phyloP scores from a whole-genome alignment of 208 protist genomes.

The Leishmania tarentolae region DNA sequence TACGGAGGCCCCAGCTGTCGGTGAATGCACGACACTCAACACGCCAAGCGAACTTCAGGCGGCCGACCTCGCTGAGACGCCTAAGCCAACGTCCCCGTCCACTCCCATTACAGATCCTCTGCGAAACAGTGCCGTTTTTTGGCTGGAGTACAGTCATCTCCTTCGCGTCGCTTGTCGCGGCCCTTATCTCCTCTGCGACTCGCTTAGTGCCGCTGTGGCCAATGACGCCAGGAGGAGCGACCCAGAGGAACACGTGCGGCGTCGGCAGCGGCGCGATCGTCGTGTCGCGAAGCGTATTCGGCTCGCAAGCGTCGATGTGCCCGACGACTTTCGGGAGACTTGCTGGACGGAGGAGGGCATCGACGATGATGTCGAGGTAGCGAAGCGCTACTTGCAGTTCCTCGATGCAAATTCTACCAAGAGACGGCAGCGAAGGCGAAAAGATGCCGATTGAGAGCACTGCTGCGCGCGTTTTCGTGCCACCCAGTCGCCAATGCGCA shows the following conservation, averaged over 20 bases:
- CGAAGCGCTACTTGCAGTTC: constrained; percentile 18
- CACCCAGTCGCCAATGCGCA: background rate
- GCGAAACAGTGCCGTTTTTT: constrained; percentile 15
- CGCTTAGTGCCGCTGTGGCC: constrained; percentile 20
- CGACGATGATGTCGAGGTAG: constrained; percentile 42
- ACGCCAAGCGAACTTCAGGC: background rate
- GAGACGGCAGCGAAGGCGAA: background rate
- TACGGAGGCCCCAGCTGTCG: background rate
- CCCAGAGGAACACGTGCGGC: constrained; percentile 16
- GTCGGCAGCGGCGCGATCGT: constrained; percentile 23
- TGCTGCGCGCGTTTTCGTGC: background rate
- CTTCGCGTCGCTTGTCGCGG: constrained; percentile 17
- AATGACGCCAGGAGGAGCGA: constrained; percentile 26
- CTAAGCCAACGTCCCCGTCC: background rate
- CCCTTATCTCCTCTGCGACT: constrained; percentile 20
- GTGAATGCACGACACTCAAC: background rate
- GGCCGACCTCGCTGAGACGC: background rate
- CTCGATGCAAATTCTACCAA: constrained; percentile 9
- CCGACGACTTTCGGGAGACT: constrained; percentile 30
- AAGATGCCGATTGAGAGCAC: background rate
- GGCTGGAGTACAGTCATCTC: constrained; percentile 26
- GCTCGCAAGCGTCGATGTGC: constrained; percentile 25
- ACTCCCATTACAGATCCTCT: constrained; percentile 7
- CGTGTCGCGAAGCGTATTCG: constrained; percentile 26
- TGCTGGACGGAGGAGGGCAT: constrained; percentile 41